Evolutionary conservation across 2,329 filamentous ascomycete species (phyloP).

Genomic region (Colletotrichum siamense): DNA sequence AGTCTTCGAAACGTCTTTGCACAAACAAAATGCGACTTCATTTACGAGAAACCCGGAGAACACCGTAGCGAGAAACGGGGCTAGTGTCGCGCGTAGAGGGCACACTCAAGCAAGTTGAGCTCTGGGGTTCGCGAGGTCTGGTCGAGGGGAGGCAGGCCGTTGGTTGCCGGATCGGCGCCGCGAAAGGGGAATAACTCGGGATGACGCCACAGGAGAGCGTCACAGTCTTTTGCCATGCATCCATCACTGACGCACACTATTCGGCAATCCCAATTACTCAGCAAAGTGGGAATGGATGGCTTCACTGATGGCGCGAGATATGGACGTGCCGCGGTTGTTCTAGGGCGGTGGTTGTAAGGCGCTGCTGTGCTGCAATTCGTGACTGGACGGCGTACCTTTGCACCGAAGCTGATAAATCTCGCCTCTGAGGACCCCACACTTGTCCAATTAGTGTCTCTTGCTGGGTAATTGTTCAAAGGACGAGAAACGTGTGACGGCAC

Average conservation of each 20-base stretch:
- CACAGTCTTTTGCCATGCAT: background rate
- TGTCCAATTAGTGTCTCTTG: background rate
- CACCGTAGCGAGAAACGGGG: background rate
- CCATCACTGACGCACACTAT: background rate
- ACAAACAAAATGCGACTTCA: background rate
- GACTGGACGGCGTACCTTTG: background rate
- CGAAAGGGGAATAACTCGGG: background rate
- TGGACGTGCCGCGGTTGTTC: background rate
- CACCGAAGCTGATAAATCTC: background rate
- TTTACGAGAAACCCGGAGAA: background rate
- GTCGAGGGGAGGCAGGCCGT: background rate
- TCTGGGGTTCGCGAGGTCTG: background rate
- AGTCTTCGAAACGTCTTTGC: background rate
- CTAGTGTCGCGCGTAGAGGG: background rate
- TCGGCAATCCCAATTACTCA: conserved; percentile 4
- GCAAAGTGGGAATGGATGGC: background rate
- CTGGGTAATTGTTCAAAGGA: background rate
- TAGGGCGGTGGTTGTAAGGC: background rate
- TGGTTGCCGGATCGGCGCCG: background rate
- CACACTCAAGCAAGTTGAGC: background rate
- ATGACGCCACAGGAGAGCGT: conserved; percentile 6
- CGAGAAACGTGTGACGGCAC: background rate
- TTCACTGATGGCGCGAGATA: background rate
- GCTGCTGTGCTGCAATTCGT: background rate
- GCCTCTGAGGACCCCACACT: background rate